Evolutionary conservation across 768 basidiomycete genomes (phyloP).

Genomic region (Boletus coccyginus): DNA sequence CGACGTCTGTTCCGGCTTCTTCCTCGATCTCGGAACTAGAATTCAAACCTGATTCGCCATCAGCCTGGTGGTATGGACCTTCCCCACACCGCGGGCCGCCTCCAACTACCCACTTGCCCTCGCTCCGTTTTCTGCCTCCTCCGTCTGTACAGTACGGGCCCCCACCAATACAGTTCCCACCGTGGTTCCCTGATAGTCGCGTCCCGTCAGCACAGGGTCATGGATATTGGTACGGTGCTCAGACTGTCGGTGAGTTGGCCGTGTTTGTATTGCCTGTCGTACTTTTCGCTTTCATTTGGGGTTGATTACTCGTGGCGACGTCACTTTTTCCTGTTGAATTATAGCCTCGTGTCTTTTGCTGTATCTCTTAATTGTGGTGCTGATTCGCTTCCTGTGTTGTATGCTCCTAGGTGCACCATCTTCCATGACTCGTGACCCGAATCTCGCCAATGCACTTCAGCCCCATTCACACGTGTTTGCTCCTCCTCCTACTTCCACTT

Average conservation of each 20-base stretch:
- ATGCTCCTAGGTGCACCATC: conserved; percentile 14
- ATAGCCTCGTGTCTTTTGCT: background rate
- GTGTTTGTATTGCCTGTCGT: conserved; percentile 1
- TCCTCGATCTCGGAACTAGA: conserved; percentile 3
- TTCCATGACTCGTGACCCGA: conserved; percentile 9
- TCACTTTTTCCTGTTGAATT: background rate
- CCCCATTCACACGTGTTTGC: conserved; percentile 5
- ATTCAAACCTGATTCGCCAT: conserved; percentile 10
- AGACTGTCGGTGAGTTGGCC: conserved; percentile 18
- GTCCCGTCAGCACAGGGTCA: conserved; percentile 13
- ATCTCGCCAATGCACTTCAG: background rate
- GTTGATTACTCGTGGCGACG: conserved; percentile 1
- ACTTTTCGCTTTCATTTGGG: background rate
- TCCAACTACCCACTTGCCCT: background rate
- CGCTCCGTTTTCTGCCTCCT: conserved; percentile 14
- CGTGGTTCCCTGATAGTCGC: conserved; percentile 14
- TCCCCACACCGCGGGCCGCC: conserved; percentile 8
- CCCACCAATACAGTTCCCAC: conserved; percentile 13
- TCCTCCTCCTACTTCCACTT: background rate
- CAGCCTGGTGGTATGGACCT: conserved; percentile 8
- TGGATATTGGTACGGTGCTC: conserved; percentile 22
- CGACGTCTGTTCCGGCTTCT: background rate
- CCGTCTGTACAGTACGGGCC: conserved; percentile 9
- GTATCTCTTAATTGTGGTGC: background rate
- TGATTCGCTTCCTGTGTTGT: conserved; percentile 7